phyloP scores from a whole-genome alignment of 176 grass and related monocot genomes.

The Musa beccarii region DNA sequence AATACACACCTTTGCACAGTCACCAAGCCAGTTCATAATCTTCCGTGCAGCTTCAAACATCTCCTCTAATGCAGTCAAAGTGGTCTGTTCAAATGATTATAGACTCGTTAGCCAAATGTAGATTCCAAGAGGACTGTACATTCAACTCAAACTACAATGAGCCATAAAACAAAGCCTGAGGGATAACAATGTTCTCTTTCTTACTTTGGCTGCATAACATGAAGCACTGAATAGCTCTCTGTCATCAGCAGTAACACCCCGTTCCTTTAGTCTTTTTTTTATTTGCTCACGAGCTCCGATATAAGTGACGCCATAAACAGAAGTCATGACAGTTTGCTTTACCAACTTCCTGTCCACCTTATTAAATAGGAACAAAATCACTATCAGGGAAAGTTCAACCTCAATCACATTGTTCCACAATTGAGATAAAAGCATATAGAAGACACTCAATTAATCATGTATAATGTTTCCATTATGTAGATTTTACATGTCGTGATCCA shows the following conservation, averaged over 20 bases:
- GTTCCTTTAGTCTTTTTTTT: conserved; percentile 88
- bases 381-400: background rate
- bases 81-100: conserved; percentile 40
- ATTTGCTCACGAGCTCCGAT: conserved; percentile 96
- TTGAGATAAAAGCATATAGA: no score
- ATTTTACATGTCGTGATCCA: no score
- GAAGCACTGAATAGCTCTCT: conserved; percentile 47
- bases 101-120: background rate
- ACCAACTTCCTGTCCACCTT: conserved; percentile 94
- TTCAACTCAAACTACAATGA: background rate
- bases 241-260: conserved; percentile 47
- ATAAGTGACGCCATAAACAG: conserved; percentile 96
- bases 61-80: conserved; percentile 80
- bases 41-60: conserved; percentile 92
- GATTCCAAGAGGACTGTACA: no score
- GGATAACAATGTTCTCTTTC: background rate
- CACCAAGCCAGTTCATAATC: conserved; percentile 98
- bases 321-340: conserved; percentile 99
- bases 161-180: background rate
- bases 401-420: no score
- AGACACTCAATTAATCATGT: no score
- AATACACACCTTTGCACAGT: conserved; percentile 76
- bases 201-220: conserved; percentile 89
- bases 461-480: no score
- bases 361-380: conserved; percentile 14